Evolutionary conservation across 257 asterid genomes (phyloP), one percentile per base, ranked within the genome.

Genomic region (Gentiana dahurica): DNA sequence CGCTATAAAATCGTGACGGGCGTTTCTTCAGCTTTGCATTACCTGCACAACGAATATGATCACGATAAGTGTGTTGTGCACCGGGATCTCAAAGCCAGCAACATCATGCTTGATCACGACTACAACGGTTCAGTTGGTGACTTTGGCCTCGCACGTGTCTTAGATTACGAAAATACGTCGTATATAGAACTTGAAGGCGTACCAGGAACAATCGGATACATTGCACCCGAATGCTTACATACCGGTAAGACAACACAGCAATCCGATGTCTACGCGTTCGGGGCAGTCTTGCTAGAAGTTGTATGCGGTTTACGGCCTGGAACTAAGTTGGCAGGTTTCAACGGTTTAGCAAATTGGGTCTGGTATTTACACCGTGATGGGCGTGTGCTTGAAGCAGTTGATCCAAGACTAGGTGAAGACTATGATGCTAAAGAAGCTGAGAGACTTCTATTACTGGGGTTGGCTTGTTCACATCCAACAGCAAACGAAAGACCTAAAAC

Each of bases 221-320:
- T 91, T 12, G 98, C 98, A 2, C 96, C 94, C 2, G 97, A 91
- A 73, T 87, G 96, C 59, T 84, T 90, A 74, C 95, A 78, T 78
- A 90, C 87, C 0, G 98, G 93, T 4, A 84, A 76, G 66, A 91
- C 94, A 58, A 86, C 98, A 1, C 83, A 73, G 47, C 94, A 79
- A 6, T 90, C 98, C 0, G 95, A 90, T 8, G 81, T 90, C 0
- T 87, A 79, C 32, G 96, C 95, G 0, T 87, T 91, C 3, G 96
- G 95, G 2, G 95, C 92, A 0, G 90, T 91, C 60, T 4, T 85
- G 24, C 38, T 85, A 65, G 98, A 87, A 67, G 72, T 85, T 0
- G 86, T 87, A 24, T 81, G 95, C 32, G 94, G 96, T 5, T 68
- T 48, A 54, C 70, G 87, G 4, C 98, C 96, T 2, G 98, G 92